These are phyloP conservation scores for Beauveria bassiana DNA, from an alignment of 2,329 filamentous ascomycete species.

Conservation along the genomic window DNA sequence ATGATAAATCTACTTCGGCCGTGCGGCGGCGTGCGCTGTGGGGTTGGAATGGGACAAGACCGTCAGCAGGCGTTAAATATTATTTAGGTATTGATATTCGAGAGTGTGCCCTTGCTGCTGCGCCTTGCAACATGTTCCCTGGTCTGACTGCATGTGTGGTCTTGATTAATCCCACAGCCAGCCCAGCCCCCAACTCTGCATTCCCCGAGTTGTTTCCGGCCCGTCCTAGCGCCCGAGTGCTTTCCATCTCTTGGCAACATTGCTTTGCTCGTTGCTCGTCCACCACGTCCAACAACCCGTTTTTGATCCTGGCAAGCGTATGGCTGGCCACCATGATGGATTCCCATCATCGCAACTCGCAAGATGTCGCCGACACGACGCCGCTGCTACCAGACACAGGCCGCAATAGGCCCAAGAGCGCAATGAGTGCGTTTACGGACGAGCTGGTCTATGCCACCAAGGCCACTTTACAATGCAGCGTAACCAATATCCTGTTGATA, in stretches of 20 bases:
- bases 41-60: neutral
- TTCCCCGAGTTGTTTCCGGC: neutral
- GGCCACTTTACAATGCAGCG: conserved; percentile 13
- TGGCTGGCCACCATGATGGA: neutral
- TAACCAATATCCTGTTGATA: conserved; percentile 48
- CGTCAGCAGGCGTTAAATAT: neutral
- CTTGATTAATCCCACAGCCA: neutral
- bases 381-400: neutral
- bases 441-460: conserved; percentile 10
- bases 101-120: neutral
- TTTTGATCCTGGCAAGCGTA: neutral
- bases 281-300: neutral
- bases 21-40: neutral
- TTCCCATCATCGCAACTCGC: neutral
- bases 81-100: neutral
- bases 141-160: neutral
- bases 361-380: conserved; percentile 3
- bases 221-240: neutral
- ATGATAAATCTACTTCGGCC: neutral
- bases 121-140: neutral
- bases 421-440: neutral
- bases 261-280: neutral
- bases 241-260: neutral
- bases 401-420: neutral
- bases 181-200: neutral